Evolutionary conservation across 768 basidiomycete species (phyloP).

Genomic region (Basidioascus undulatus): DNA sequence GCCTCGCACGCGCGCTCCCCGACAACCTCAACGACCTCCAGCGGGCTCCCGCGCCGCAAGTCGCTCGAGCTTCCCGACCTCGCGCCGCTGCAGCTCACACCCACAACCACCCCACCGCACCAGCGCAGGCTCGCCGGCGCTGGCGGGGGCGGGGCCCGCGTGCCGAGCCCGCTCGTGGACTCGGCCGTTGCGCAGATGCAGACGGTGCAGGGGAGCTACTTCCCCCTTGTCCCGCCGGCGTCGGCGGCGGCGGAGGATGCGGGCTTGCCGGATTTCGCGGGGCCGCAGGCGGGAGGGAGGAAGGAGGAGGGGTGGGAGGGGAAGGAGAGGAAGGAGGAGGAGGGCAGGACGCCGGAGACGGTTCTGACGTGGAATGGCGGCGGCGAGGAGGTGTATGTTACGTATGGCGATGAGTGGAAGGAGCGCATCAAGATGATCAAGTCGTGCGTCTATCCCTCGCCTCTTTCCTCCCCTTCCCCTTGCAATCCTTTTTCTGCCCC

Average conservation of each 20-base stretch:
- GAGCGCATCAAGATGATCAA: conserved; percentile 10
- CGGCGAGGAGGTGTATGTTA: conserved; percentile 19
- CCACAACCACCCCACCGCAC: neutral
- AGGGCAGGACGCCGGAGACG: conserved; percentile 15
- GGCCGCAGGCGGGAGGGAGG: too few species aligned
- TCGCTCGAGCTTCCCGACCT: neutral
- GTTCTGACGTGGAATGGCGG: conserved; percentile 20
- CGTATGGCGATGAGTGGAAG: conserved; percentile 11
- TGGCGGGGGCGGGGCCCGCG: too few species aligned
- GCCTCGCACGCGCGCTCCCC: neutral
- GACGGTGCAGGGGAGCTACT: neutral
- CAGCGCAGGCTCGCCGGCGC: too few species aligned
- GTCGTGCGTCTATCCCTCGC: conserved; percentile 5
- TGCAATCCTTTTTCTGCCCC: neutral
- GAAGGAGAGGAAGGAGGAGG: too few species aligned
- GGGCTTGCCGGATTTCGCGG: neutral
- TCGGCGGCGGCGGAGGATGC: neutral
- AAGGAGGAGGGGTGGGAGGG: too few species aligned
- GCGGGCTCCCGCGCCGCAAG: neutral
- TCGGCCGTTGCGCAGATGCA: conserved; percentile 1
- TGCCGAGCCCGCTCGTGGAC: too few species aligned
- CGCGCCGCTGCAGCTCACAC: neutral
- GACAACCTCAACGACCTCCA: neutral
- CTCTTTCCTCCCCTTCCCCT: neutral
- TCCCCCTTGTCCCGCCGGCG: conserved; percentile 2